Evolutionary conservation across 176 grass and related monocot species (phyloP).

Genomic region (Paspalum notatum): DNA sequence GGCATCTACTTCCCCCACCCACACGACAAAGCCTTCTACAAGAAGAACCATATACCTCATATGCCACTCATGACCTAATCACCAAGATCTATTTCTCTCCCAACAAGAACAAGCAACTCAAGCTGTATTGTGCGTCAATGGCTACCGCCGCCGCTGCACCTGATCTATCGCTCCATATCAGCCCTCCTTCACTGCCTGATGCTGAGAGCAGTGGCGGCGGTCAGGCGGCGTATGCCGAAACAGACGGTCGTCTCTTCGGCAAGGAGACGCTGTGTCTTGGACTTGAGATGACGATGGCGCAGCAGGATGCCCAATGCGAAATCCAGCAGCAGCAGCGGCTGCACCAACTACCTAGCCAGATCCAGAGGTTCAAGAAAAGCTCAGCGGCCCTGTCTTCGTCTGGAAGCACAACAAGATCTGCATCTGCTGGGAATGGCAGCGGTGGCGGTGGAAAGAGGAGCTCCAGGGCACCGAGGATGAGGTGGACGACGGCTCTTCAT

Average conservation of each 20-base stretch:
- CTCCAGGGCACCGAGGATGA: slow-evolving; percentile 87
- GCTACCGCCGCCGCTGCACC: slow-evolving; percentile 31
- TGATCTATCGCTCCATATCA: slow-evolving; percentile 83
- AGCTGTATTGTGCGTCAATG: slow-evolving; percentile 36
- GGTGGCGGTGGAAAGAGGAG: slow-evolving; percentile 57
- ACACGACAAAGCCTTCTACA: slow-evolving; percentile 38
- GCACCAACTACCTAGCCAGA: slow-evolving; percentile 64
- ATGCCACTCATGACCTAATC: slow-evolving; percentile 93
- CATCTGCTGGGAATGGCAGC: slow-evolving; percentile 27
- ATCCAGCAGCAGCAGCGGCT: slow-evolving; percentile 39
- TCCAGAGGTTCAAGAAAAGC: slow-evolving; percentile 76
- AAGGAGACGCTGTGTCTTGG: slow-evolving; percentile 66
- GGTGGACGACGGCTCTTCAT: slow-evolving; percentile 95
- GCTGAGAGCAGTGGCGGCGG: slow-evolving; percentile 29
- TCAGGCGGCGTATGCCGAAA: slow-evolving; percentile 41
- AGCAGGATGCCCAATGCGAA: slow-evolving; percentile 2
- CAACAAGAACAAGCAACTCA: slow-evolving; percentile 39
- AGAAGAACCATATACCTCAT: slow-evolving; percentile 80
- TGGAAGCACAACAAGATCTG: slow-evolving; percentile 34
- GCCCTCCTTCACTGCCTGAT: slow-evolving; percentile 49
- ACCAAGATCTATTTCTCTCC: slow-evolving; percentile 44
- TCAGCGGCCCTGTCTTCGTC: neutral
- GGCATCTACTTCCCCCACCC: slow-evolving; percentile 26
- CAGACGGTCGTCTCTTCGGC: slow-evolving; percentile 22
- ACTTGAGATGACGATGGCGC: slow-evolving; percentile 24